phyloP scores from a whole-genome alignment of 192 early-diverging fungal species.

The Geranomyces variabilis region DNA sequence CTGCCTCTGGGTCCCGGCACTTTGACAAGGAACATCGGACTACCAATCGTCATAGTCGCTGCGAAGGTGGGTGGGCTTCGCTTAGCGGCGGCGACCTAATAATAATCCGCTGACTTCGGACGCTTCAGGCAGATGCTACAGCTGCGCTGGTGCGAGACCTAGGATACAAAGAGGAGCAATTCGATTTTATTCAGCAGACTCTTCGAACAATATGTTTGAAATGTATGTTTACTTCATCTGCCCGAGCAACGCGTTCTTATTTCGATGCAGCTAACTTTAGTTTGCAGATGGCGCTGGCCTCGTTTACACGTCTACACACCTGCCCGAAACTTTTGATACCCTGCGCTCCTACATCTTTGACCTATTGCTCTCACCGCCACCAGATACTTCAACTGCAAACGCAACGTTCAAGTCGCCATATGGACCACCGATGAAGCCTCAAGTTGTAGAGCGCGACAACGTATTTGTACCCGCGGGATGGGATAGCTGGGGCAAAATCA shows the following conservation, averaged over 20 bases:
- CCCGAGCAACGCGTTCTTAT: neutral
- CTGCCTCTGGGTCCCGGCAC: slow-evolving; percentile 75
- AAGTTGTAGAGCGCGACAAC: slow-evolving; percentile 84
- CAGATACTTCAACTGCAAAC: neutral
- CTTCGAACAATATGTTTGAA: slow-evolving; percentile 88
- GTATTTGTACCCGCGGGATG: slow-evolving; percentile 91
- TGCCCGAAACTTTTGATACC: slow-evolving; percentile 73
- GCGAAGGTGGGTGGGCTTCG: slow-evolving; percentile 63
- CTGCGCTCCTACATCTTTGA: slow-evolving; percentile 84
- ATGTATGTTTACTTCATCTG: slow-evolving; percentile 56
- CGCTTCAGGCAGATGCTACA: slow-evolving; percentile 67
- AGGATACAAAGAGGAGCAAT: slow-evolving; percentile 87
- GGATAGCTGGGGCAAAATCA: slow-evolving; percentile 91
- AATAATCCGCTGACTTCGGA: neutral
- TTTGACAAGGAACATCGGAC: slow-evolving; percentile 82
- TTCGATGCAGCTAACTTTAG: neutral
- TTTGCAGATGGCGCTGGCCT: slow-evolving; percentile 82
- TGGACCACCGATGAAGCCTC: slow-evolving; percentile 41
- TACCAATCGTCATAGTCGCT: slow-evolving; percentile 89
- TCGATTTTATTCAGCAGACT: slow-evolving; percentile 94
- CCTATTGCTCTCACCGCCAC: slow-evolving; percentile 55
- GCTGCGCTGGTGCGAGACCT: slow-evolving; percentile 75
- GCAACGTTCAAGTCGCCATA: neutral
- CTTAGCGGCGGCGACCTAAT: neutral
- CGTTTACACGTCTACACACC: slow-evolving; percentile 84